Evolutionary conservation across 345 rosid species (phyloP), one percentile per base, ranked within the genome.

Genomic region (Gossypium rotundifolium): DNA sequence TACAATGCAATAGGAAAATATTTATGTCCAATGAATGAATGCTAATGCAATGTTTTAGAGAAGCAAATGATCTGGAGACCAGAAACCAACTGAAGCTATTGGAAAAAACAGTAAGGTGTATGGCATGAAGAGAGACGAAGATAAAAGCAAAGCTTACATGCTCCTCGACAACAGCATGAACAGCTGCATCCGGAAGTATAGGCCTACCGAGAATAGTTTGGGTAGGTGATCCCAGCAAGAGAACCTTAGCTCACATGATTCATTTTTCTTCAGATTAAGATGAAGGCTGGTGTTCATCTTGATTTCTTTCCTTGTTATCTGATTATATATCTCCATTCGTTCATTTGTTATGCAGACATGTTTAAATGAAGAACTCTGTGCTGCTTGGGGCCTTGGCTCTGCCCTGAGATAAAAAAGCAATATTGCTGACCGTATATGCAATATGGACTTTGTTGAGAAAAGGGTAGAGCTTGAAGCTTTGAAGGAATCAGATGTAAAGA

Each of bases 81-180:
- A 33, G 7, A 33, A 33, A 33, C 40, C 40, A 33, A 33, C 40
- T 33, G 40, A 33, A 33, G 40, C 40, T 33, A 33, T 1, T 1
- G 40, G 40, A 33, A 5, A 33, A 33, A 33, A 33, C 40, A 33
- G 40, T 33, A 33, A 33, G 40, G 38, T 33, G 38, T 40, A 33
- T 8, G 16, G 23, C 20, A 18, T 65, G 20, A 7, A 65, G 69
- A 18, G 51, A 65, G 25, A 57, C n/a, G 7, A 65, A 40, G 25
- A 65, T 38, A 29, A 45, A 25, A 17, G 7, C 12, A 63, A 27
- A 27, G 83, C 95, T 89, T 80, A 96, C 99, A 84, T 93, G 99
- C 78, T 96, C 97, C 88, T 96, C 99, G 7, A 93, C 99, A 73
- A 96, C 88, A 72, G 97, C 97, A 81, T 89, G 93, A 68, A 95